These are phyloP conservation scores for Hemileccinum rubropunctum DNA, from an alignment of 768 basidiomycete genomes.

Conservation along the genomic window DNA sequence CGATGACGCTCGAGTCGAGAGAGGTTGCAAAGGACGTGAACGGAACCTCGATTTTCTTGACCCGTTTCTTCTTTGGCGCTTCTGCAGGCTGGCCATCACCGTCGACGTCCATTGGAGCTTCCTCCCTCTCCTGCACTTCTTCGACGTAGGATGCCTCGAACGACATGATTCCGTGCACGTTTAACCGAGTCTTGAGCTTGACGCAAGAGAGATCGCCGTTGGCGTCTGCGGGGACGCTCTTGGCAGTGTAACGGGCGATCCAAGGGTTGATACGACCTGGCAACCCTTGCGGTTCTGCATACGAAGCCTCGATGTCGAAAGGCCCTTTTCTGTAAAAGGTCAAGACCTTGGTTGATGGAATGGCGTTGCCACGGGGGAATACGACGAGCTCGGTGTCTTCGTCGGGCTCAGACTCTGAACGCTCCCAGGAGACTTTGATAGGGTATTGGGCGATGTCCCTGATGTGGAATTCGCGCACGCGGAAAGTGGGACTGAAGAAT, in stretches of 20 bases:
- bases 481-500: constrained; percentile 96
- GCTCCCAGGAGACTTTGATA: constrained; percentile 88
- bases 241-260: constrained; percentile 79
- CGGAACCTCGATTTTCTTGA: constrained; percentile 80
- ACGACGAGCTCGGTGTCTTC: constrained; percentile 92
- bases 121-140: constrained; percentile 77
- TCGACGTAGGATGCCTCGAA: constrained; percentile 88
- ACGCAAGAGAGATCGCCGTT: constrained; percentile 77
- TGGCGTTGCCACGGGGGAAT: constrained; percentile 78
- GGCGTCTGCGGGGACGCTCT: constrained; percentile 67
- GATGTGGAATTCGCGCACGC: constrained; percentile 91
- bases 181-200: constrained; percentile 88
- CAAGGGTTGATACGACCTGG: constrained; percentile 84
- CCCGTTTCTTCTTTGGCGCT: constrained; percentile 76
- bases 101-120: constrained; percentile 67
- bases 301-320: constrained; percentile 86
- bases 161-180: constrained; percentile 80
- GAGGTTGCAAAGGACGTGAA: constrained; percentile 65
- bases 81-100: constrained; percentile 39
- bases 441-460: constrained; percentile 86
- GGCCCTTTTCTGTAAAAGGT: constrained; percentile 89
- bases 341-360: constrained; percentile 94
- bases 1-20: constrained; percentile 62
- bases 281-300: constrained; percentile 67
- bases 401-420: constrained; percentile 67